Percentiles rank a stretch among this genome's conserved stretches.
Evolutionary conservation across 1,284 basidiomycete genomes (phyloP).

Genomic region (Malassezia pachydermatis): DNA sequence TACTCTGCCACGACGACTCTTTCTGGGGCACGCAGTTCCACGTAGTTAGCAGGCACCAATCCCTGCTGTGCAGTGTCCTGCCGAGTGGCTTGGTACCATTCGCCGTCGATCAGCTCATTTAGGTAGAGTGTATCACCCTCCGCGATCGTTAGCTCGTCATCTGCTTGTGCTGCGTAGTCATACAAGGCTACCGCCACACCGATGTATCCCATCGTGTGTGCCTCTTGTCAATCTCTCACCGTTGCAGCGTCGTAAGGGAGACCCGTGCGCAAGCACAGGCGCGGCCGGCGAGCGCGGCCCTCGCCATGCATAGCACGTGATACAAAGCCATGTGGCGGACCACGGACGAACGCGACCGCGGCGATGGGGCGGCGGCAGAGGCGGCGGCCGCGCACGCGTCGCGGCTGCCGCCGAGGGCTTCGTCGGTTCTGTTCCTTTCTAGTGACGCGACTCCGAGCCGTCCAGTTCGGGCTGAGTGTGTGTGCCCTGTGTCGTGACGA

Average conservation of each 20-base stretch:
- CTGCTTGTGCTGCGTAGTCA: slow-evolving; percentile 44
- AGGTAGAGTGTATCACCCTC: slow-evolving; percentile 46
- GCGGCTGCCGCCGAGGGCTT: too few relatives aligned
- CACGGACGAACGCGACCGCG: background rate
- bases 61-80: slow-evolving; percentile 23
- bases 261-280: background rate
- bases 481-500: too few relatives aligned
- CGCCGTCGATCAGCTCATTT: slow-evolving; percentile 41
- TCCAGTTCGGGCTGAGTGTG: too few relatives aligned
- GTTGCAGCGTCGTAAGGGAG: background rate
- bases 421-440: too few relatives aligned
- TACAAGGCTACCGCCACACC: slow-evolving; percentile 43
- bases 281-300: background rate
- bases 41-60: slow-evolving; percentile 46
- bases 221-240: too few relatives aligned
- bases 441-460: too few relatives aligned
- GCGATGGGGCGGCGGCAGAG: slow-evolving; percentile 1
- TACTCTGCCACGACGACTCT: slow-evolving; percentile 39
- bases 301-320: background rate
- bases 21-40: slow-evolving; percentile 40
- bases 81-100: slow-evolving; percentile 43
- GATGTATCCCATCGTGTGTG: slow-evolving; percentile 27
- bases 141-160: slow-evolving; percentile 41
- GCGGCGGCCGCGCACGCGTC: background rate
- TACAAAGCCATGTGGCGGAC: background rate